These are phyloP conservation scores for Cladosporium sp. DNA, from an alignment of 2,329 filamentous ascomycete genomes.

Conservation along the genomic window DNA sequence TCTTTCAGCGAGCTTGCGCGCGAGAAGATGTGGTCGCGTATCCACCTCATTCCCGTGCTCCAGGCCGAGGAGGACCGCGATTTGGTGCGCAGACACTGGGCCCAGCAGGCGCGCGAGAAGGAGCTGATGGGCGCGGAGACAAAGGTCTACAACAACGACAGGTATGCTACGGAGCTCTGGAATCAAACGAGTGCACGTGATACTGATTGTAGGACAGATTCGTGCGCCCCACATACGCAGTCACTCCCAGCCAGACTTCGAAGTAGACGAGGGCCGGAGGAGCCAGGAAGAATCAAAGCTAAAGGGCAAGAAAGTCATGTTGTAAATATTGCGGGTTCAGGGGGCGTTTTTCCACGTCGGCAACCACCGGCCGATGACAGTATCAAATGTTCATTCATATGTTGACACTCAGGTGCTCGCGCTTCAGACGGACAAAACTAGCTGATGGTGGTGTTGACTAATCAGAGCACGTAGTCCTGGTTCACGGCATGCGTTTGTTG, in stretches of 20 bases:
- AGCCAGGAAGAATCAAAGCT: not conserved
- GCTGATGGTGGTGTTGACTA: not conserved
- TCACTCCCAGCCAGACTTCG: slow-evolving; percentile 63
- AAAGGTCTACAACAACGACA: slow-evolving; percentile 84
- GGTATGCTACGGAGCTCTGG: slow-evolving; percentile 57
- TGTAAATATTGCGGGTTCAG: slow-evolving; percentile 19
- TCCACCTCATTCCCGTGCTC: slow-evolving; percentile 88
- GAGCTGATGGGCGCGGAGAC: slow-evolving; percentile 81
- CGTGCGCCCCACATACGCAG: slow-evolving; percentile 77
- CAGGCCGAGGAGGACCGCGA: slow-evolving; percentile 98
- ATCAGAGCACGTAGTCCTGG: not conserved
- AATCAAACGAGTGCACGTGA: slow-evolving; percentile 15
- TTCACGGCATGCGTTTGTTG: not conserved
- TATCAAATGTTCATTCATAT: slow-evolving; percentile 21
- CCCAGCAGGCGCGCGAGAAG: slow-evolving; percentile 88
- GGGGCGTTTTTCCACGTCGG: slow-evolving; percentile 19
- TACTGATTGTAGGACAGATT: slow-evolving; percentile 56
- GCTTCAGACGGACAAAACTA: not conserved
- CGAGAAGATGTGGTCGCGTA: slow-evolving; percentile 98
- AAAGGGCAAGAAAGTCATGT: slow-evolving; percentile 15
- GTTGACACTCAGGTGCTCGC: not conserved
- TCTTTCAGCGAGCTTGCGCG: slow-evolving; percentile 79
- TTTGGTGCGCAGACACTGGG: slow-evolving; percentile 81
- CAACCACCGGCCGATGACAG: slow-evolving; percentile 21
- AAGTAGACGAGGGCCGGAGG: slow-evolving; percentile 47